phyloP scores from a whole-genome alignment of 2,329 filamentous ascomycete genomes.

The Dothideomycetes sp. region DNA sequence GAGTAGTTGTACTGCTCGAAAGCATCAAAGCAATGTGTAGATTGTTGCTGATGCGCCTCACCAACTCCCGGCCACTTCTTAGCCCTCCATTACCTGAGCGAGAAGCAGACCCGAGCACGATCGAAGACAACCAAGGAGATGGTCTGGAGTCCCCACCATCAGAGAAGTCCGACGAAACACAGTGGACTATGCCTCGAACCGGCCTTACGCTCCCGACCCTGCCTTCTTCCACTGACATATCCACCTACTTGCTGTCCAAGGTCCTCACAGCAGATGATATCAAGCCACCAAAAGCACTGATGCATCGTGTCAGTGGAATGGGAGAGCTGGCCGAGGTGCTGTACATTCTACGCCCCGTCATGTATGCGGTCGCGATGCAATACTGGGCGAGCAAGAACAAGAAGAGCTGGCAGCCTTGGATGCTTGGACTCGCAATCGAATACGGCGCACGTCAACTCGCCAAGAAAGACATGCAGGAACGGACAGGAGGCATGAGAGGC shows the following conservation, averaged over 20 bases:
- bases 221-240: constrained; percentile 71
- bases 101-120: constrained; percentile 58
- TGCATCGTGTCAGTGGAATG: constrained; percentile 64
- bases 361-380: constrained; percentile 77
- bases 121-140: constrained; percentile 38
- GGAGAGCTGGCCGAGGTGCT: constrained; percentile 82
- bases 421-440: constrained; percentile 75
- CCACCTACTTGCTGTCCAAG: constrained; percentile 75
- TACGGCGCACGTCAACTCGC: constrained; percentile 78
- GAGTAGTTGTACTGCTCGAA: constrained; percentile 76
- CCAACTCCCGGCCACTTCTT: constrained; percentile 70
- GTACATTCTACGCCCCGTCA: constrained; percentile 78
- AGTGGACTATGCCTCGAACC: constrained; percentile 90
- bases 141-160: constrained; percentile 37
- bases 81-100: constrained; percentile 78
- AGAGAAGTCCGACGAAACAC: constrained; percentile 25
- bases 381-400: constrained; percentile 60
- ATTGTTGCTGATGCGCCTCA: constrained; percentile 68
- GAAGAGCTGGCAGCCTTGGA: constrained; percentile 83
- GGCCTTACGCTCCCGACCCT: constrained; percentile 75
- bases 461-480: constrained; percentile 52
- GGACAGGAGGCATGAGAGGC: constrained; percentile 61
- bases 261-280: constrained; percentile 94
- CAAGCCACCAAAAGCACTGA: constrained; percentile 74
- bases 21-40: constrained; percentile 76